Percentiles rank a stretch among this genome's conserved stretches.
phyloP scores from a whole-genome alignment of 2,329 filamentous ascomycete species.

The Xylaria sp. region DNA sequence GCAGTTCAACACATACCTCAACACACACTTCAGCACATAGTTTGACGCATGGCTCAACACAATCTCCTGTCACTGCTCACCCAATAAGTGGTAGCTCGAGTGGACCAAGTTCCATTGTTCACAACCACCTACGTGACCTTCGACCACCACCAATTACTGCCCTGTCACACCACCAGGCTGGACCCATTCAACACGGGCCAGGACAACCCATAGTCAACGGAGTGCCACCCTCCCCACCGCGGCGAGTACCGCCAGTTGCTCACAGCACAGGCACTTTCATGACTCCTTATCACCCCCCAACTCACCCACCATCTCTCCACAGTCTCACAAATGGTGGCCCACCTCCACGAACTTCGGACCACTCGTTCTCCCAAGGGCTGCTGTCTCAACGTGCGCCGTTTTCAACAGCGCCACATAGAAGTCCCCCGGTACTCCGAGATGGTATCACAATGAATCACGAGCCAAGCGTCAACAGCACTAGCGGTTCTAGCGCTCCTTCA shows the following conservation, averaged over 20 bases:
- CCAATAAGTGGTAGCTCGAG: conserved; percentile 57
- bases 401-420: conserved; percentile 51
- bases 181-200: conserved; percentile 51
- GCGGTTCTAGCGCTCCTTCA: conserved; percentile 39
- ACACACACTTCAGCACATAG: too few species aligned
- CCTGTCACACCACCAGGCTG: conserved; percentile 49
- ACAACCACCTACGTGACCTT: conserved; percentile 50
- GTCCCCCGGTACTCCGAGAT: conserved; percentile 53
- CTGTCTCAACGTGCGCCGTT: conserved; percentile 50
- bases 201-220: conserved; percentile 51
- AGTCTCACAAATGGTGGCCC: conserved; percentile 48
- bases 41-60: conserved; percentile 58
- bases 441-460: conserved; percentile 43
- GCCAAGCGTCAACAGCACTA: conserved; percentile 39
- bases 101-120: conserved; percentile 37
- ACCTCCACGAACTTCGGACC: conserved; percentile 51
- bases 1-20: too few species aligned
- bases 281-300: conserved; percentile 42
- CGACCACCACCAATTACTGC: conserved; percentile 55
- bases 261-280: conserved; percentile 49
- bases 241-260: conserved; percentile 50
- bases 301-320: conserved; percentile 39
- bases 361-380: conserved; percentile 52
- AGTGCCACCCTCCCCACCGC: conserved; percentile 55
- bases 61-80: conserved; percentile 54